Evolutionary conservation across 305 asterid genomes (phyloP).

Genomic region (Withania somnifera): DNA sequence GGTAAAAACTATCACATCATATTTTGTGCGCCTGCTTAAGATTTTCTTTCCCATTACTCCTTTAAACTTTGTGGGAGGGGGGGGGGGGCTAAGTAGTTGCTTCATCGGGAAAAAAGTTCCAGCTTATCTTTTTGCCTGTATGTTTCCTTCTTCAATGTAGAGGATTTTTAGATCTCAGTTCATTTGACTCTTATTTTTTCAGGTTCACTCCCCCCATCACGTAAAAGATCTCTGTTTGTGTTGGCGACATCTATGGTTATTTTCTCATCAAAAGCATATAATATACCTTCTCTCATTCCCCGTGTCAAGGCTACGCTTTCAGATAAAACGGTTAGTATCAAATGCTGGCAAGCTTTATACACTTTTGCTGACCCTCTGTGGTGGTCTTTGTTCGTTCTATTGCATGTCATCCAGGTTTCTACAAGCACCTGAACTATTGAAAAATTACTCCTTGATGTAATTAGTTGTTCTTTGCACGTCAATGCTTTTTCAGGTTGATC

Average conservation of each 20-base stretch:
- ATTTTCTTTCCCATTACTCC: not conserved
- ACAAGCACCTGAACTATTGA: not conserved
- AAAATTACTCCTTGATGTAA: not conserved
- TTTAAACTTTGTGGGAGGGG: not conserved
- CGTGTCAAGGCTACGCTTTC: slow-evolving; percentile 44
- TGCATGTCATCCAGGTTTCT: not conserved
- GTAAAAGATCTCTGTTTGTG: slow-evolving; percentile 85
- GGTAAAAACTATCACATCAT: slow-evolving; percentile 28
- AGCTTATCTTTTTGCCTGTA: not conserved
- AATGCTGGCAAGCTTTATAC: not conserved
- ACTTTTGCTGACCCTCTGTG: not conserved
- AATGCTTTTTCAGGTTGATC: slow-evolving; percentile 56
- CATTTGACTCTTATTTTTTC: slow-evolving; percentile 16
- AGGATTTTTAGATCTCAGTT: not conserved
- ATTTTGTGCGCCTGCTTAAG: not conserved
- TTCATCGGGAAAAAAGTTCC: not conserved
- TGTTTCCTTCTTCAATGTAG: not conserved
- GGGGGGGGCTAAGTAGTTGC: not conserved
- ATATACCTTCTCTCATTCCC: slow-evolving; percentile 50
- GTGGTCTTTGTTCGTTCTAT: slow-evolving; percentile 4
- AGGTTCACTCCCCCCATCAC: slow-evolving; percentile 76
- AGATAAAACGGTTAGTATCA: slow-evolving; percentile 39
- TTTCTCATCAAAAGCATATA: slow-evolving; percentile 69
- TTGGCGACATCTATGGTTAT: slow-evolving; percentile 82
- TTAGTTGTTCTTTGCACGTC: not conserved